These are phyloP conservation scores for Teunomyces barrocoloradensis DNA, from an alignment of 805 yeast genomes.

Conservation along the genomic window DNA sequence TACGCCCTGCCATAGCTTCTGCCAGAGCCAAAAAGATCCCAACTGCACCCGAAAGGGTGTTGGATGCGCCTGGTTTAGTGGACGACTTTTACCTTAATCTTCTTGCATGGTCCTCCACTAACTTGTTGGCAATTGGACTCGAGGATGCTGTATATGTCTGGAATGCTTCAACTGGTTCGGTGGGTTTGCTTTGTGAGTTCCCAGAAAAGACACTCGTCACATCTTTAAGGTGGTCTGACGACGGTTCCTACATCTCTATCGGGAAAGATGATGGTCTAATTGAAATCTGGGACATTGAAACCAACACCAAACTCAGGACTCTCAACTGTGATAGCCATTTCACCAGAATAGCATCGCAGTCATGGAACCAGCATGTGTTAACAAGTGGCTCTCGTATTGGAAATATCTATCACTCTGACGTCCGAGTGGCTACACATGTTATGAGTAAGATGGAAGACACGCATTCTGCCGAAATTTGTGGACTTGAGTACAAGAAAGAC, in stretches of 20 bases:
- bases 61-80: conserved; percentile 93
- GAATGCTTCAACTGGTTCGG: conserved; percentile 85
- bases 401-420: conserved; percentile 83
- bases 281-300: conserved; percentile 93
- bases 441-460: conserved; percentile 47
- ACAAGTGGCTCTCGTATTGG: conserved; percentile 91
- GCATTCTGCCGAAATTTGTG: conserved; percentile 91
- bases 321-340: conserved; percentile 62
- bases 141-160: conserved; percentile 83
- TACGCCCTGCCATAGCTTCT: conserved; percentile 52
- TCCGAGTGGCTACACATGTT: conserved; percentile 76
- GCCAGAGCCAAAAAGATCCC: conserved; percentile 76
- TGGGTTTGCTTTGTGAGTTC: conserved; percentile 60
- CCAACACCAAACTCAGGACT: conserved; percentile 69
- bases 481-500: conserved; percentile 79
- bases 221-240: conserved; percentile 87
- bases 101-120: conserved; percentile 81
- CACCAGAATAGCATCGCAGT: conserved; percentile 76
- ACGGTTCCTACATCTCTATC: conserved; percentile 79
- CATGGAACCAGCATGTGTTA: conserved; percentile 80
- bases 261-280: conserved; percentile 81
- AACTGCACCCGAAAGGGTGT: conserved; percentile 84
- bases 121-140: conserved; percentile 83
- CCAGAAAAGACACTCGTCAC: conserved; percentile 51
- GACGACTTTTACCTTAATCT: conserved; percentile 91